Evolutionary conservation across 2,329 filamentous ascomycete species (phyloP).

Genomic region (Ceratocystis albifundus): DNA sequence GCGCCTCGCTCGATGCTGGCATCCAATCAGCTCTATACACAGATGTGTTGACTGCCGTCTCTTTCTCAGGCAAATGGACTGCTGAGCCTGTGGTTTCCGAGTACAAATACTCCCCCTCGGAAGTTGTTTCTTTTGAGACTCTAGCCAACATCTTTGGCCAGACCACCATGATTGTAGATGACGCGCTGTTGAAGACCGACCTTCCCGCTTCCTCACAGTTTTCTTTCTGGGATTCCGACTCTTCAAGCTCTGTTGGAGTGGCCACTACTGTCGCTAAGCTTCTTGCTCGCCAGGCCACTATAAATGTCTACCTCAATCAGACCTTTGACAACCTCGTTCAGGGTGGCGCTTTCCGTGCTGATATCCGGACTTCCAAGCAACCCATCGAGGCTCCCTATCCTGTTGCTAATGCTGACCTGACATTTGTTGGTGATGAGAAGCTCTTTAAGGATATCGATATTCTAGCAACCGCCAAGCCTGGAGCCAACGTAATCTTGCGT

Average conservation of each 20-base stretch:
- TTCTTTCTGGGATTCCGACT: conserved; percentile 85
- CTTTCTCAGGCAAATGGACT: conserved; percentile 60
- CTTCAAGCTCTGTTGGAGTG: conserved; percentile 54
- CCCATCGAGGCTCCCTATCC: conserved; percentile 76
- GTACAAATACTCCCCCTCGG: conserved; percentile 73
- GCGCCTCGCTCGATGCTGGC: conserved; percentile 60
- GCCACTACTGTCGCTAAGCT: conserved; percentile 48
- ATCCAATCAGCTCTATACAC: conserved; percentile 77
- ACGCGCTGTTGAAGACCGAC: conserved; percentile 40
- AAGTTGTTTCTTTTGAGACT: conserved; percentile 44
- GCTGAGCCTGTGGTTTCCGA: conserved; percentile 58
- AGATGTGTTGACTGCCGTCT: conserved; percentile 77
- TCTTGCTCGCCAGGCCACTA: conserved; percentile 61
- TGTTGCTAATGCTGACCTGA: conserved; percentile 65
- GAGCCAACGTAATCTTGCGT: conserved; percentile 63
- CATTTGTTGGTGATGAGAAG: conserved; percentile 66
- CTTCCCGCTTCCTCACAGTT: conserved; percentile 47
- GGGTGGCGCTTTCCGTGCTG: conserved; percentile 72
- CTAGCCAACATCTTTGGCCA: conserved; percentile 42
- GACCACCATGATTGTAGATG: conserved; percentile 40
- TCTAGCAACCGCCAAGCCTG: conserved; percentile 55
- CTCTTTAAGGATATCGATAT: conserved; percentile 70
- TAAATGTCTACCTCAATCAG: conserved; percentile 50
- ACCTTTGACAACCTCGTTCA: conserved; percentile 52
- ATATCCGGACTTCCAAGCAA: conserved; percentile 73